Percentiles rank a stretch among this genome's conserved stretches.
Conservation (phyloP, 2,329 filamentous ascomycete species). For the Aspergillus fijiensis region DNA sequence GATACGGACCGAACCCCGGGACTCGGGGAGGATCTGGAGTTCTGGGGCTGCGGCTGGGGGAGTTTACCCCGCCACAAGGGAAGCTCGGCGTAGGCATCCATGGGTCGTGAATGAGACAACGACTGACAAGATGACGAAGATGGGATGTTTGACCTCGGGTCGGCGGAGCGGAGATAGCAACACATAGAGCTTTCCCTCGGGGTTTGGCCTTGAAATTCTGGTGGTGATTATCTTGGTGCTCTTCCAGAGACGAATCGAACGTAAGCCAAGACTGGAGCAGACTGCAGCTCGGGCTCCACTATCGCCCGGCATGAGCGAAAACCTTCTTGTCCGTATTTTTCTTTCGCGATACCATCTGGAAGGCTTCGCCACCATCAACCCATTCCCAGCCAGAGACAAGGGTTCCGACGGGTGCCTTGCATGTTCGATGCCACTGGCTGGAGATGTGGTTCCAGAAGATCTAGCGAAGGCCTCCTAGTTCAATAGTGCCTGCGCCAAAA, state of each 20-base stretch:
- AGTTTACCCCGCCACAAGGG: neutral
- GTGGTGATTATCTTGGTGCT: neutral
- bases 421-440: neutral
- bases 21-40: neutral
- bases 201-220: neutral
- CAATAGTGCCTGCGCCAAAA: neutral
- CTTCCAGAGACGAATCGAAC: neutral
- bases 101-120: neutral
- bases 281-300: slow-evolving; percentile 1
- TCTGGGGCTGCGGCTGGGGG: neutral
- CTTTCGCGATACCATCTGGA: too few relatives aligned
- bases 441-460: slow-evolving; percentile 3
- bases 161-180: slow-evolving; percentile 20
- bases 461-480: neutral
- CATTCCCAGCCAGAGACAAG: neutral
- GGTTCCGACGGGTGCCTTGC: neutral
- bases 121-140: too few relatives aligned
- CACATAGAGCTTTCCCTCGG: neutral
- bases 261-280: slow-evolving; percentile 1
- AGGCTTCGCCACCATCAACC: neutral
- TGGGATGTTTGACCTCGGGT: slow-evolving; percentile 9
- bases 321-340: neutral
- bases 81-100: neutral
- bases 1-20: neutral
- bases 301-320: neutral